These are phyloP conservation scores for Lichtheimia ornata DNA, from an alignment of 371 early-diverging fungal species.

Conservation along the genomic window DNA sequence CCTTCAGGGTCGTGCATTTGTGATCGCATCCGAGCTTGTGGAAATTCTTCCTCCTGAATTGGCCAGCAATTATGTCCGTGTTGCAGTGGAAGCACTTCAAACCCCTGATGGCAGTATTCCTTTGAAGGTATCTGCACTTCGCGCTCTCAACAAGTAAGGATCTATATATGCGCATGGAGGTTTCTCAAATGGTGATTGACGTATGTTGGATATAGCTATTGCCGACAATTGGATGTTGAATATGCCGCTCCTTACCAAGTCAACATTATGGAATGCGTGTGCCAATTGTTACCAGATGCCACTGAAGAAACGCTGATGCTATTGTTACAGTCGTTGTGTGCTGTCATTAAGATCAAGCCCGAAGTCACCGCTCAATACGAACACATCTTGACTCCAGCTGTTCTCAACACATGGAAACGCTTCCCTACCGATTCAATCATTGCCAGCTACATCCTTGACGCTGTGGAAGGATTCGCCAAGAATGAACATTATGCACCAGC, in stretches of 20 bases:
- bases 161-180: background rate
- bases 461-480: conserved; percentile 76
- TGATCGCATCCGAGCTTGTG: conserved; percentile 84
- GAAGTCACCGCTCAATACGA: conserved; percentile 75
- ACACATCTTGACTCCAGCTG: conserved; percentile 68
- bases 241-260: conserved; percentile 65
- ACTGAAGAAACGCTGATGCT: conserved; percentile 80
- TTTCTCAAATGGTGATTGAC: background rate
- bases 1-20: conserved; percentile 86
- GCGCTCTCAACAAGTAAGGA: conserved; percentile 69
- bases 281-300: conserved; percentile 63
- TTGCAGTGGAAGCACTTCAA: conserved; percentile 72
- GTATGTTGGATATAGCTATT: conserved; percentile 48
- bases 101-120: conserved; percentile 61
- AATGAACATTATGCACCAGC: conserved; percentile 63
- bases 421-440: conserved; percentile 71
- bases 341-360: conserved; percentile 73
- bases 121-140: conserved; percentile 79
- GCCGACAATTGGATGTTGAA: conserved; percentile 60
- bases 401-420: conserved; percentile 77
- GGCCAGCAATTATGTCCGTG: conserved; percentile 68
- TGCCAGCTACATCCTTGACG: conserved; percentile 73
- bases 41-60: conserved; percentile 69
- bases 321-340: conserved; percentile 77
- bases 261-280: conserved; percentile 69